These are phyloP conservation scores for Cunninghamia lanceolata DNA, from an alignment of 75 land plant genomes.

Conservation along the genomic window DNA sequence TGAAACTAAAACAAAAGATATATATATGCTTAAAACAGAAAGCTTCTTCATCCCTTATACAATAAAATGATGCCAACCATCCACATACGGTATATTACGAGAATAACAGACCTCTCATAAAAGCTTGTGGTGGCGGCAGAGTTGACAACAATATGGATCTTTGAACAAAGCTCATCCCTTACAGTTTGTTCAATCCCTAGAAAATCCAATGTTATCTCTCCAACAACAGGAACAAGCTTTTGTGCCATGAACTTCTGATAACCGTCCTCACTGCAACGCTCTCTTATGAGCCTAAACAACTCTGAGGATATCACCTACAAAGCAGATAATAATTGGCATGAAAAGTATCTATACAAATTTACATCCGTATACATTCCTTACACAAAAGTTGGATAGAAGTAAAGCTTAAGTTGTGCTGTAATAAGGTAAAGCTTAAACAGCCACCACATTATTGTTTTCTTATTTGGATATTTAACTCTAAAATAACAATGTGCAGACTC, in stretches of 20 bases:
- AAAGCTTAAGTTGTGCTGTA: too few species aligned
- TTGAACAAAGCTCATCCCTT: constrained; percentile 1
- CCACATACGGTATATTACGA: neutral
- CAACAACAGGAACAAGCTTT: constrained; percentile 33
- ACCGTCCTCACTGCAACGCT: neutral
- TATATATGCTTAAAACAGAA: too few species aligned
- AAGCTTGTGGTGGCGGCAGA: constrained; percentile 46
- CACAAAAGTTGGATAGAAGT: neutral
- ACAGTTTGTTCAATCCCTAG: constrained; percentile 25
- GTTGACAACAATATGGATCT: constrained; percentile 35
- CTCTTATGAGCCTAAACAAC: neutral
- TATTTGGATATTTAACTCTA: too few species aligned
- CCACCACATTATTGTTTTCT: too few species aligned
- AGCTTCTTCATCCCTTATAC: too few species aligned
- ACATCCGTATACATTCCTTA: too few species aligned
- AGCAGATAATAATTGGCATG: neutral
- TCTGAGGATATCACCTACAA: neutral
- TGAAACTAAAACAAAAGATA: too few species aligned
- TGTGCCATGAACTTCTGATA: constrained; percentile 21
- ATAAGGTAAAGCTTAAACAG: too few species aligned
- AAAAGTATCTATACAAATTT: too few species aligned
- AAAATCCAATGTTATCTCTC: constrained; percentile 22
- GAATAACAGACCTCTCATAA: constrained; percentile 30
- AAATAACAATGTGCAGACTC: too few species aligned
- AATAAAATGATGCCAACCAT: too few species aligned